Conservation (phyloP, 2,329 filamentous ascomycete genomes). For the Chaetomiaceae sp. region DNA sequence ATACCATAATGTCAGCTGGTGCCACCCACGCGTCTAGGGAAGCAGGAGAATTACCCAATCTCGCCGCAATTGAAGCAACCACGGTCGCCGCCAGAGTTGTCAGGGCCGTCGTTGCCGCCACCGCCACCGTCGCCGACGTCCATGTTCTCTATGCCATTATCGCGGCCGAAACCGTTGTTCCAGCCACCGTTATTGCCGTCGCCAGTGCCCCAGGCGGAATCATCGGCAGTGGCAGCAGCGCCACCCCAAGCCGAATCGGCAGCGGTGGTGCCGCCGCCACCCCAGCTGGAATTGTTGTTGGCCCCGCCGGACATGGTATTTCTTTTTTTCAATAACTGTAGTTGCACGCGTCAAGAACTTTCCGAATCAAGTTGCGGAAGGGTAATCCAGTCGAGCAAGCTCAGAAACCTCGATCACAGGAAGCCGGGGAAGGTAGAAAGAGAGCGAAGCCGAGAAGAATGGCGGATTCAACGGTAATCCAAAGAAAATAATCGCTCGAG, state of each 20-base stretch:
- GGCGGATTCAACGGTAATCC: background rate
- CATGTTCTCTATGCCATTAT: conserved; percentile 17
- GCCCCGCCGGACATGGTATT: conserved; percentile 21
- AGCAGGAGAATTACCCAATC: conserved; percentile 37
- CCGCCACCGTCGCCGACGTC: background rate
- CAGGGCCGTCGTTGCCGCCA: conserved; percentile 24
- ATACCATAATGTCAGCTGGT: background rate
- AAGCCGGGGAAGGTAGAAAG: no score
- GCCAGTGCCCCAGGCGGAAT: background rate
- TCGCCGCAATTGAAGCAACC: conserved; percentile 59
- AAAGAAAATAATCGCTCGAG: background rate
- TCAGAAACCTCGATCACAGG: background rate
- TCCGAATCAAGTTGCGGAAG: background rate
- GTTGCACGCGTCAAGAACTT: background rate
- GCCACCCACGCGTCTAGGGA: conserved; percentile 7
- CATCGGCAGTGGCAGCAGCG: background rate
- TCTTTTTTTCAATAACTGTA: background rate
- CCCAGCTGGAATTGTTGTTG: conserved; percentile 2
- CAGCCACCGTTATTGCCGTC: background rate
- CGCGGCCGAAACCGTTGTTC: conserved; percentile 8
- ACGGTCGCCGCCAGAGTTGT: conserved; percentile 30
- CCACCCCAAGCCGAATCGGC: background rate
- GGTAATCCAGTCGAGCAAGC: background rate
- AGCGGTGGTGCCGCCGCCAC: background rate
- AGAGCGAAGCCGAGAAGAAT: background rate